Percentiles rank a stretch among this genome's conserved stretches.
Evolutionary conservation across 805 yeast genomes (phyloP).

Genomic region (Myxozyma melibiosi): DNA sequence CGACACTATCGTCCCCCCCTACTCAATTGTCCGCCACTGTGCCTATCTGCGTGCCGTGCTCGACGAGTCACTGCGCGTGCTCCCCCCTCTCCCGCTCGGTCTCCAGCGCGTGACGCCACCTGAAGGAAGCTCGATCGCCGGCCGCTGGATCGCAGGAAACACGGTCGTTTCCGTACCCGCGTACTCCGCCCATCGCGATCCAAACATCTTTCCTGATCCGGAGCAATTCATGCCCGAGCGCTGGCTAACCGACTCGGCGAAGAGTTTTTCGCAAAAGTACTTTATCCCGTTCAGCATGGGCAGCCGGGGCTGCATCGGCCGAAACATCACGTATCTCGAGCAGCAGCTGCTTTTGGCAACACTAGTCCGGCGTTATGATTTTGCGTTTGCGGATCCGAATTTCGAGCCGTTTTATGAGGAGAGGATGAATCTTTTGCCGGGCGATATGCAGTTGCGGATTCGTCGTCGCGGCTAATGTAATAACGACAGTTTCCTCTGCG

Average conservation of each 20-base stretch:
- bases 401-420: background rate
- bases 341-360: background rate
- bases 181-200: slow-evolving; percentile 60
- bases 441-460: no score
- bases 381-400: background rate
- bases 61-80: background rate
- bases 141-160: slow-evolving; percentile 51
- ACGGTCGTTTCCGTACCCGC: slow-evolving; percentile 67
- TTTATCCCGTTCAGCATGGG: background rate
- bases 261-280: background rate
- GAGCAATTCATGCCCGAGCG: slow-evolving; percentile 58
- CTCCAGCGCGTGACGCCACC: background rate
- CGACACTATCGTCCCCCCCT: background rate
- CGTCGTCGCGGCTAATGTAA: no score
- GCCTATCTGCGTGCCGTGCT: background rate
- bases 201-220: slow-evolving; percentile 54
- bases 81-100: background rate
- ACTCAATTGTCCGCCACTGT: background rate
- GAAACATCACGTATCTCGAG: background rate
- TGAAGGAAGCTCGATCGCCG: background rate
- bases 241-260: slow-evolving; percentile 47
- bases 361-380: background rate
- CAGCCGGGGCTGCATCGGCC: background rate
- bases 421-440: background rate
- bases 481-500: no score